Percentiles rank a stretch among this genome's conserved stretches.
Evolutionary conservation across 2,329 filamentous ascomycete genomes (phyloP).

Genomic region (Pseudopithomyces chartarum): DNA sequence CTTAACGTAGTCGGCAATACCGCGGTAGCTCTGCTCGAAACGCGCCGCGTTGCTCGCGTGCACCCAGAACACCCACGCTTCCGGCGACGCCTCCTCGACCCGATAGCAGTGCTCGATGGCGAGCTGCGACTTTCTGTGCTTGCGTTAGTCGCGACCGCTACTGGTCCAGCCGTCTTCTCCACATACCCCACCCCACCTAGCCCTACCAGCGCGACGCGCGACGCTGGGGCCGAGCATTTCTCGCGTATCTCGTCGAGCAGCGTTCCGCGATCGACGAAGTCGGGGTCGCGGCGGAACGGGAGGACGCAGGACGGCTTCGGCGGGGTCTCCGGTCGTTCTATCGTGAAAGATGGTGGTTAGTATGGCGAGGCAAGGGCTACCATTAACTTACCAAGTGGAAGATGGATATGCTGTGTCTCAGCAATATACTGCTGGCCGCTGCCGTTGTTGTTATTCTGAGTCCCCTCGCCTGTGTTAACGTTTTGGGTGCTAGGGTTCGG

Average conservation of each 20-base stretch:
- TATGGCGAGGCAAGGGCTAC: too few species aligned
- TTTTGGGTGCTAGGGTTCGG: too few species aligned
- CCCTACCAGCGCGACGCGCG: constrained; percentile 28
- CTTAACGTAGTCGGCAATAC: constrained; percentile 16
- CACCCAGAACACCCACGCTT: constrained; percentile 19
- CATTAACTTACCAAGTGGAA: background rate
- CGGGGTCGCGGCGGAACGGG: constrained; percentile 26
- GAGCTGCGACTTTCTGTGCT: constrained; percentile 17
- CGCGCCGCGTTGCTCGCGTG: constrained; percentile 19
- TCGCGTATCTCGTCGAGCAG: constrained; percentile 23
- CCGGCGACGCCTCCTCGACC: constrained; percentile 7
- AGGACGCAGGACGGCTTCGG: constrained; percentile 23
- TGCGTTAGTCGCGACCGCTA: background rate
- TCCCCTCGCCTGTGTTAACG: too few species aligned
- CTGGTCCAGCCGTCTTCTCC: background rate
- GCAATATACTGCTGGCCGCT: too few species aligned
- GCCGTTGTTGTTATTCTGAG: too few species aligned
- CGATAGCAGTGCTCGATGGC: constrained; percentile 19
- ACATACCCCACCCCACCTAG: constrained; percentile 11
- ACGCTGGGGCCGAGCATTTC: constrained; percentile 37
- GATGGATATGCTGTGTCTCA: too few species aligned
- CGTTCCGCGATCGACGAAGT: constrained; percentile 26
- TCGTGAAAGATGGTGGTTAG: too few species aligned
- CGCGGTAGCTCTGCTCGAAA: constrained; percentile 17
- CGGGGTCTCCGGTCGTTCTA: constrained; percentile 13